These are phyloP conservation scores for Dichomitus squalens DNA, from an alignment of 1,284 basidiomycete genomes.

Conservation along the genomic window DNA sequence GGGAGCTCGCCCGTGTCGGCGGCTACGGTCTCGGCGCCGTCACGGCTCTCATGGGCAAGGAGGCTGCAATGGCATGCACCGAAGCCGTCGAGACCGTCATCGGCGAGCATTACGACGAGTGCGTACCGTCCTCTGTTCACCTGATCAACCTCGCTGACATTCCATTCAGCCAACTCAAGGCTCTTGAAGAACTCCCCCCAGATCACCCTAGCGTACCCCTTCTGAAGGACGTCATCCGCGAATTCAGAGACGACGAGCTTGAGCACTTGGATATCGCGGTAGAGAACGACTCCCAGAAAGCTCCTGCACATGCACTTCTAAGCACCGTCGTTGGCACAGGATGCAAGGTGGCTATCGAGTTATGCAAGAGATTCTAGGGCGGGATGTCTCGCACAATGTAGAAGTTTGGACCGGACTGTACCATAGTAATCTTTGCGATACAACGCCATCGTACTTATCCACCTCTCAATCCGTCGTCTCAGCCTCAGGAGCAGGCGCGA, in stretches of 20 bases:
- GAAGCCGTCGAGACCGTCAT: constrained; percentile 98
- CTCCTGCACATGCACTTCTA: constrained; percentile 89
- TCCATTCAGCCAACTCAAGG: constrained; percentile 67
- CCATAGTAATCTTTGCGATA: constrained; percentile 9
- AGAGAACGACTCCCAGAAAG: constrained; percentile 86
- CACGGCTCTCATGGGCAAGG: constrained; percentile 88
- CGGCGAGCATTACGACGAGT: constrained; percentile 98
- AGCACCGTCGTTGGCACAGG: constrained; percentile 85
- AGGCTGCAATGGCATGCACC: constrained; percentile 98
- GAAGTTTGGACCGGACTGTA: constrained; percentile 10
- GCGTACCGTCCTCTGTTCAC: constrained; percentile 36
- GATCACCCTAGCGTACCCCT: constrained; percentile 82
- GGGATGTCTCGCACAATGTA: neutral
- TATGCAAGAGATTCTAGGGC: constrained; percentile 78
- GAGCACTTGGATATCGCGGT: constrained; percentile 94
- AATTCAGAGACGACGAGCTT: constrained; percentile 94
- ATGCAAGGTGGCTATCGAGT: constrained; percentile 88
- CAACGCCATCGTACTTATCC: constrained; percentile 5
- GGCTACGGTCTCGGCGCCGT: constrained; percentile 85
- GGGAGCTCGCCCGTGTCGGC: constrained; percentile 82
- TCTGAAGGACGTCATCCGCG: constrained; percentile 74
- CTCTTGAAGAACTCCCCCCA: constrained; percentile 60
- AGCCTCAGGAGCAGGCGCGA: constrained; percentile 12
- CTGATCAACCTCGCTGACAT: constrained; percentile 1
- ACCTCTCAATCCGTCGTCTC: constrained; percentile 21